phyloP scores from a whole-genome alignment of 257 asterid species.

The Ophiorrhiza pumila region DNA sequence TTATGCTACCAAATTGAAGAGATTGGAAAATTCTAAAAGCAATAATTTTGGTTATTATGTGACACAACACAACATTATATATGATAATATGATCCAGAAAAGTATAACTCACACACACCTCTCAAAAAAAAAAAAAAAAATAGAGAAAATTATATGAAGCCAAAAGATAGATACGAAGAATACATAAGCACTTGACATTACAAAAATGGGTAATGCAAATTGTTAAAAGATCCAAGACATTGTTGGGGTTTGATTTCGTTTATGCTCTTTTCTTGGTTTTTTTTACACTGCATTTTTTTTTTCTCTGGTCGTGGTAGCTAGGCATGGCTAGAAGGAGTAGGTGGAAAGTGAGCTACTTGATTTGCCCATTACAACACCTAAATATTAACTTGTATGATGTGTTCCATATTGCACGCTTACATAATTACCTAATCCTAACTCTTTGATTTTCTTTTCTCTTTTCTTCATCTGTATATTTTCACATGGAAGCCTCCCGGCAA shows the following conservation, averaged over 20 bases:
- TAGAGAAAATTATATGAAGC: too few relatives aligned
- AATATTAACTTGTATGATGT: neutral
- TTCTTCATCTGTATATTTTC: too few relatives aligned
- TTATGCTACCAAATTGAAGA: too few relatives aligned
- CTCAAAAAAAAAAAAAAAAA: too few relatives aligned
- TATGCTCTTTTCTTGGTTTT: neutral
- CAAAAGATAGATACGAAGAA: too few relatives aligned
- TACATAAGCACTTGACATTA: neutral
- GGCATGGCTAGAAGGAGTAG: constrained; percentile 16
- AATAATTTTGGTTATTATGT: too few relatives aligned
- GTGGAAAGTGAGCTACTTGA: constrained; percentile 12
- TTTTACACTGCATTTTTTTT: neutral
- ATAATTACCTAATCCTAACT: constrained; percentile 25
- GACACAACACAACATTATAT: too few relatives aligned
- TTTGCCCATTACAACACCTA: constrained; percentile 4
- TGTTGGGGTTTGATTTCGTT: neutral
- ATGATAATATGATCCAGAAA: too few relatives aligned
- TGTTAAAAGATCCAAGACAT: neutral
- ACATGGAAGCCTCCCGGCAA: neutral
- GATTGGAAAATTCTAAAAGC: too few relatives aligned
- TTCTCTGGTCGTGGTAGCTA: neutral
- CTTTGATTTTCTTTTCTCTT: neutral
- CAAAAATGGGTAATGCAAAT: neutral
- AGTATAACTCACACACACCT: too few relatives aligned
- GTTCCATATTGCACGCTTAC: constrained; percentile 9